These are phyloP conservation scores for Agrocybe chaxingu DNA, from an alignment of 768 basidiomycete genomes.

Conservation along the genomic window DNA sequence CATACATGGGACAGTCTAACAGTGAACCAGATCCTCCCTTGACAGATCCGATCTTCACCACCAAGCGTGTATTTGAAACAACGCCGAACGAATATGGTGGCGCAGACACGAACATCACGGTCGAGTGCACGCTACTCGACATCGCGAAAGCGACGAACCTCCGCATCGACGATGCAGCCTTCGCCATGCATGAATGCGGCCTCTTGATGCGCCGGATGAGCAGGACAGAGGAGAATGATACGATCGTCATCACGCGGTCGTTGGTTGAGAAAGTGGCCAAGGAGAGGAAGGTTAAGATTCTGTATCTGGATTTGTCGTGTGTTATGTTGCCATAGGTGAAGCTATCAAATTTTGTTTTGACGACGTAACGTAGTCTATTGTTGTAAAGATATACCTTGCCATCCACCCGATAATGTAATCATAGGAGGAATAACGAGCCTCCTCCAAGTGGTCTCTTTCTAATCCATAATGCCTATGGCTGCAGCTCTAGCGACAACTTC, in stretches of 20 bases:
- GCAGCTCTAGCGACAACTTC: conserved; percentile 23
- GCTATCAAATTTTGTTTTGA: not conserved
- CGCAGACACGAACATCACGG: conserved; percentile 64
- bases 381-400: too few relatives aligned
- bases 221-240: conserved; percentile 25
- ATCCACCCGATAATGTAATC: too few relatives aligned
- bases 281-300: conserved; percentile 69
- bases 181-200: conserved; percentile 86
- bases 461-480: not conserved
- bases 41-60: conserved; percentile 51
- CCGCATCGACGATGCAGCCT: conserved; percentile 81
- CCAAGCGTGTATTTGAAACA: conserved; percentile 56
- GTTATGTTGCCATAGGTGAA: conserved; percentile 39
- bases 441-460: not conserved
- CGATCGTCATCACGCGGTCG: conserved; percentile 38
- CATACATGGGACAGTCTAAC: not conserved
- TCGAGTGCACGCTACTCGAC: conserved; percentile 70
- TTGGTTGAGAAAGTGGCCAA: conserved; percentile 53
- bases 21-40: not conserved
- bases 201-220: conserved; percentile 50
- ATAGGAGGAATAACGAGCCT: too few relatives aligned
- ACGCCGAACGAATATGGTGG: conserved; percentile 61
- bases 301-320: conserved; percentile 59
- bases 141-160: conserved; percentile 80
- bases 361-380: too few relatives aligned